Conservation (phyloP, 768 basidiomycete species). For the Epithele typhae region DNA sequence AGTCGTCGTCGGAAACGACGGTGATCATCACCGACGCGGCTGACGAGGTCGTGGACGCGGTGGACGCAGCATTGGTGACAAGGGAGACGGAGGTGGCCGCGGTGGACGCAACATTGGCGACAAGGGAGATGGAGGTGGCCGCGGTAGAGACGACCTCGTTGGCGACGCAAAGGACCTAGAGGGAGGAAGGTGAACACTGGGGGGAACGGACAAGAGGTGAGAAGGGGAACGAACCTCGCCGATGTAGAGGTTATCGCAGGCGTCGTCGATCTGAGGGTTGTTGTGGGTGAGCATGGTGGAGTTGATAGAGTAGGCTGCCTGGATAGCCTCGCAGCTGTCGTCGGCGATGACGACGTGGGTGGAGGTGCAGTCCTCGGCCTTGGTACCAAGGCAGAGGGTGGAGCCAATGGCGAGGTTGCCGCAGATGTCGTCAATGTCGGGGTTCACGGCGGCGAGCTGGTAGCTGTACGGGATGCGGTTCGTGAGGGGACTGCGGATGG, state of each 20-base stretch:
- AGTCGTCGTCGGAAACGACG: slow-evolving; percentile 34
- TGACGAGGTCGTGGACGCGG: slow-evolving; percentile 28
- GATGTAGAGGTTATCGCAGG: slow-evolving; percentile 65
- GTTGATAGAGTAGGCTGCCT: slow-evolving; percentile 39
- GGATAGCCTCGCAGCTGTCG: slow-evolving; percentile 59
- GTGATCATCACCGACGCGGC: slow-evolving; percentile 11
- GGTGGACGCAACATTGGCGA: slow-evolving; percentile 5
- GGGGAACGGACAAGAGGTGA: slow-evolving; percentile 2
- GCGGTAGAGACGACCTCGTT: slow-evolving; percentile 39
- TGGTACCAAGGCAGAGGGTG: slow-evolving; percentile 57
- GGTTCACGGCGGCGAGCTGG: slow-evolving; percentile 68
- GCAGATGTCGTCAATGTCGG: slow-evolving; percentile 49
- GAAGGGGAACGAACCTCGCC: slow-evolving; percentile 59
- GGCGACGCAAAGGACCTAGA: slow-evolving; percentile 54
- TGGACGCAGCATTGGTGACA: slow-evolving; percentile 14
- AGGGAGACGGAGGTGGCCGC: slow-evolving; percentile 11
- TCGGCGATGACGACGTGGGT: slow-evolving; percentile 52
- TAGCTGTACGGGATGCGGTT: slow-evolving; percentile 40
- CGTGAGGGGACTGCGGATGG: not conserved
- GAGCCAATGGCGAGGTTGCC: slow-evolving; percentile 50
- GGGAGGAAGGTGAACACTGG: not conserved
- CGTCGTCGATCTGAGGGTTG: slow-evolving; percentile 67
- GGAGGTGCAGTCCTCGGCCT: slow-evolving; percentile 55
- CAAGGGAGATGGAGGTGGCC: slow-evolving; percentile 12
- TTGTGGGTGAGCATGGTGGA: slow-evolving; percentile 51